Evolutionary conservation across 805 yeast genomes (phyloP), one percentile per base, ranked within the genome.

Genomic region (Sugiyamaella lignohabitans): DNA sequence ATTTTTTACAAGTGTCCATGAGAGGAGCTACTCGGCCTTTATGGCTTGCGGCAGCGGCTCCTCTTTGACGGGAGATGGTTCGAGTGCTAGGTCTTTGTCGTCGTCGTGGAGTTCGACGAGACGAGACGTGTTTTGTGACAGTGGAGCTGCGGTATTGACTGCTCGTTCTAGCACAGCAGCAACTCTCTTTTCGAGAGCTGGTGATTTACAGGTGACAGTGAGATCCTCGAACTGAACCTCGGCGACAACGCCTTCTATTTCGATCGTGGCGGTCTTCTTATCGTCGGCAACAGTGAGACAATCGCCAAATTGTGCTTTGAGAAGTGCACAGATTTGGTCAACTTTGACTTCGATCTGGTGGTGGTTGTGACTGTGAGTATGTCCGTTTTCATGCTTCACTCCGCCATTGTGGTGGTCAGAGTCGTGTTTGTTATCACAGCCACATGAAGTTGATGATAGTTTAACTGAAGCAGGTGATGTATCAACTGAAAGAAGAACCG

Each of bases 401-500:
- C 46, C 49, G 3, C 50, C 55, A 17, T 58, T 53, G n/a, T 48
- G 53, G 36, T 42, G 42, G 8, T 43, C 38, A 39, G 43, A 29
- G 11, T 29, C 43, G 3, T 29, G 43, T 24, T 42, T 27, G 17
- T 27, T 22, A 6, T 50, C 47, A 49, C 67, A 71, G 3, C 54
- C 51, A 53, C 84, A 80, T 1, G 71, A 53, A 45, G 23, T 16
- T 4, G 95, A 80, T 11, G 95, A 80, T 53, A 87, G 64, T 61
- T 91, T 93, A 23, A 93, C 95, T 4, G 97, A 87, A 1, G 96
- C 95, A 8, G 96, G 96, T 0, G 96, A 81, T 0, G 96, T 82
- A 62, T 93, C 98, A 37, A 91, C 93, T 39, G 95, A 86, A 65
- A 91, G 75, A 27, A 93, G 65, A 34, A 93, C 87, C 0, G 97